phyloP scores from a whole-genome alignment of 139 green algal species.

The Picocystis salinarum region DNA sequence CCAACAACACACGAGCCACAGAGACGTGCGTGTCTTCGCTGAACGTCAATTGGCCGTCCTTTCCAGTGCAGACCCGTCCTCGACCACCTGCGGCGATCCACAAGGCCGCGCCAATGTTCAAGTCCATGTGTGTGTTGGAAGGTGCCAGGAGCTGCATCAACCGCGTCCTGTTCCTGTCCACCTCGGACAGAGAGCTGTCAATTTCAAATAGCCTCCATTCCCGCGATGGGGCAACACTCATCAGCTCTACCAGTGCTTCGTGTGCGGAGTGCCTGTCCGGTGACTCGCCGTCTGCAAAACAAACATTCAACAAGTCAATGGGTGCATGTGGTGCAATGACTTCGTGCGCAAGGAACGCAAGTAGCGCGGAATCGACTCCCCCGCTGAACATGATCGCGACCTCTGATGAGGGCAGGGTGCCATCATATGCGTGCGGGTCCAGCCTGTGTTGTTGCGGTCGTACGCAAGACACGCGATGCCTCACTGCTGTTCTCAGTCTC shows the following conservation, averaged over 20 bases:
- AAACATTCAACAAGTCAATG: constrained; percentile 75
- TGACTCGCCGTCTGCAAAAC: constrained; percentile 53
- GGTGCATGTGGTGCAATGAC: constrained; percentile 23
- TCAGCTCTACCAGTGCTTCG: constrained; percentile 43
- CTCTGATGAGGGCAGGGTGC: constrained; percentile 9
- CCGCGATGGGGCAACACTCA: constrained; percentile 22
- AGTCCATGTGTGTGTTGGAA: constrained; percentile 72
- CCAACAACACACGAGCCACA: constrained; percentile 47
- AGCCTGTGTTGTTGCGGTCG: neutral
- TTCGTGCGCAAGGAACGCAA: constrained; percentile 48
- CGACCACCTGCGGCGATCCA: constrained; percentile 50
- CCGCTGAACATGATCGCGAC: constrained; percentile 76
- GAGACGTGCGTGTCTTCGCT: constrained; percentile 19
- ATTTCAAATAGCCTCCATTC: constrained; percentile 65
- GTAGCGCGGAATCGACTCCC: constrained; percentile 63
- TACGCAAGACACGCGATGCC: neutral
- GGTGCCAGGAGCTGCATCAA: constrained; percentile 59
- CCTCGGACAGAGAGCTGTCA: constrained; percentile 42
- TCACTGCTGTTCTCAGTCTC: neutral
- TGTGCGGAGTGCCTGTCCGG: constrained; percentile 53
- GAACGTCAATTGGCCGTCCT: neutral
- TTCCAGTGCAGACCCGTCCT: constrained; percentile 16
- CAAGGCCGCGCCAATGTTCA: constrained; percentile 82
- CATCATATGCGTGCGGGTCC: neutral
- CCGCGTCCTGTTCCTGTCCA: constrained; percentile 24